Evolutionary conservation across 176 grass and related monocot genomes (phyloP).

Genomic region (Aegilops bicornis): DNA sequence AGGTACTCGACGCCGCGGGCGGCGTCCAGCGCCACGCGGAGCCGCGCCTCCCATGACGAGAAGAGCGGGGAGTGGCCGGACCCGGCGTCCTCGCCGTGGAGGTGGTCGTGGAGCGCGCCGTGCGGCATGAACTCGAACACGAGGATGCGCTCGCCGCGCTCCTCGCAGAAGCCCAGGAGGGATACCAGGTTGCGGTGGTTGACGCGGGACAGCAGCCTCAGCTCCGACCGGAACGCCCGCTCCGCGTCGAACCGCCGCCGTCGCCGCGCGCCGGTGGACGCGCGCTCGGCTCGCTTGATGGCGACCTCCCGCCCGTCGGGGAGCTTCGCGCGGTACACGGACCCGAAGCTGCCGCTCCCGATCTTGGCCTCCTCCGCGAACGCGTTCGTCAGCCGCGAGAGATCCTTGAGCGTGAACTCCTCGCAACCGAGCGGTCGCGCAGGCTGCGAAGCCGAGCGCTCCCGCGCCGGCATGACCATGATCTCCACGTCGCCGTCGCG

Average conservation of each 20-base stretch:
- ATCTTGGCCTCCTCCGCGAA: conserved; percentile 65
- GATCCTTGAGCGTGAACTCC: conserved; percentile 59
- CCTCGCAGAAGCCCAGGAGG: conserved; percentile 75
- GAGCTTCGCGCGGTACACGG: conserved; percentile 74
- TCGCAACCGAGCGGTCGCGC: conserved; percentile 44
- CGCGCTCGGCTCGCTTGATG: conserved; percentile 63
- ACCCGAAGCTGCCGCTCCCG: conserved; percentile 81
- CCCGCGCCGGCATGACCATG: conserved; percentile 19
- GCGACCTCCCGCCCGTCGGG: conserved; percentile 66
- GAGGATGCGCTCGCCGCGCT: conserved; percentile 70
- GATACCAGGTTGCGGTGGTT: conserved; percentile 87
- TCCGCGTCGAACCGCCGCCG: conserved; percentile 44
- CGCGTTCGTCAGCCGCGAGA: conserved; percentile 46
- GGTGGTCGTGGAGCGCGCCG: conserved; percentile 80
- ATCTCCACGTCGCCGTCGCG: conserved; percentile 18
- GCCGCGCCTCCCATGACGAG: conserved; percentile 70
- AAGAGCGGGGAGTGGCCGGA: conserved; percentile 43
- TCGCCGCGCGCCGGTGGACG: background rate
- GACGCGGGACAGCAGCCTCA: conserved; percentile 66
- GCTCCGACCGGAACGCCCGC: conserved; percentile 76
- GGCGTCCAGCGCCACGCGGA: conserved; percentile 77
- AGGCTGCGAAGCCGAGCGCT: background rate
- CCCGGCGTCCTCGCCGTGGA: conserved; percentile 34
- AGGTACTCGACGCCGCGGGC: conserved; percentile 92
- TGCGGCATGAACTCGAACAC: conserved; percentile 87